Base-by-base conservation (phyloP, 176 grass and related monocot genomes). In the Musa acuminata region DNA sequence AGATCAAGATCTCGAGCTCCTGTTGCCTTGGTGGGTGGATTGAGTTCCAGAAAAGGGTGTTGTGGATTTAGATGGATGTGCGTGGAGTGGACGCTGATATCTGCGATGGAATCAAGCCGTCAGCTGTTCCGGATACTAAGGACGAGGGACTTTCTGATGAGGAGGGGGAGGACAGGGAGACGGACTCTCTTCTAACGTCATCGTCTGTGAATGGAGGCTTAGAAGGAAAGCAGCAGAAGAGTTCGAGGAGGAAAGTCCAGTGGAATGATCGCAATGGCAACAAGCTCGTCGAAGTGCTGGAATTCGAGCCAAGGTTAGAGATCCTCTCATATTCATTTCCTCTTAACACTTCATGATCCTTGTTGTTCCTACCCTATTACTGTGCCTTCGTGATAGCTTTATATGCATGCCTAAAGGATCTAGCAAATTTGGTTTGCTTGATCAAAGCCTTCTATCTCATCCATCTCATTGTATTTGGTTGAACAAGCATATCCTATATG, bases 251-350 rank as follows among this genome's bases (percentile, higher is more conserved):
- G 64, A 85, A 85, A 53, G 84, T 85, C 20, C 84, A 78, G 71
- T 85, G 84, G 84, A 85, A 81, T 29, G 84, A 85, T 67, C 16
- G 50, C 23, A 72, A 81, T 24, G 84, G 84, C 48, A 62, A 81
- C 73, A 81, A 62, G n/a, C 67, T 86, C 49, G 79, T 73, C 25
- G 55, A 86, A 72, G 69, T 86, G 12, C 11, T 86, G 67, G 84
- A 86, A 35, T 86, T 86, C 73, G 72, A 81, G 48, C 84, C 84
- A 66, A 86, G 79, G 84, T 86, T 53, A 78, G 64, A 21, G 35
- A 43, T 43, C 35, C 35, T 43, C 3, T 43, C 35, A 43, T 43
- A 43, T 43, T 43, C 35, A 6, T 43, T 43, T 43, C 5, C 35
- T 43, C 35, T 43, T 43, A 43, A 43, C 35, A 43, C 35, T 43